phyloP scores from a whole-genome alignment of 2,329 filamentous ascomycete genomes.

The Rhinocladiella similis region DNA sequence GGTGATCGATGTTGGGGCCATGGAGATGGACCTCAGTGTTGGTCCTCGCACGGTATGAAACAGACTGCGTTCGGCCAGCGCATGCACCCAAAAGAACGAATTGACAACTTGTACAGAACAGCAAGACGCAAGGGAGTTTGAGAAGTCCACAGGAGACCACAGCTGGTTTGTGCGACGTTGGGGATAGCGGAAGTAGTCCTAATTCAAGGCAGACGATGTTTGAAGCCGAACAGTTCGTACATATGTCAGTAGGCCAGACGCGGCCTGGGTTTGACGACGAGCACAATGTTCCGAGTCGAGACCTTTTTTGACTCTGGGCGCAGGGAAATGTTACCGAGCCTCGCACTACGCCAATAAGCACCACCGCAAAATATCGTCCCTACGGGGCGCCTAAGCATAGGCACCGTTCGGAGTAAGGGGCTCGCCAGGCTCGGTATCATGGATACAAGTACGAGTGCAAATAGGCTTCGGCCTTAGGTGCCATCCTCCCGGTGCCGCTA shows the following conservation, averaged over 20 bases:
- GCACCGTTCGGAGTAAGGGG: too few relatives aligned
- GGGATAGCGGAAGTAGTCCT: not conserved
- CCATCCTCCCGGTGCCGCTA: too few relatives aligned
- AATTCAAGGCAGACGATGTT: not conserved
- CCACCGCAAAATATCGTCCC: not conserved
- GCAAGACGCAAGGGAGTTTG: too few relatives aligned
- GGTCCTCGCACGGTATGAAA: not conserved
- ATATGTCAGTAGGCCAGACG: not conserved
- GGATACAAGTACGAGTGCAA: too few relatives aligned
- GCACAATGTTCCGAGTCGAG: not conserved
- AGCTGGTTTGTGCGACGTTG: not conserved
- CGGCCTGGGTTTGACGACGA: not conserved
- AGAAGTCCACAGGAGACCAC: too few relatives aligned
- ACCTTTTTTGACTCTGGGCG: not conserved
- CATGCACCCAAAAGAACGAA: not conserved
- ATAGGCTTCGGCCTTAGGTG: too few relatives aligned
- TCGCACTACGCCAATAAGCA: not conserved
- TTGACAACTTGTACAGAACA: too few relatives aligned
- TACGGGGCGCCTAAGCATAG: too few relatives aligned
- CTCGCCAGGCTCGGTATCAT: too few relatives aligned
- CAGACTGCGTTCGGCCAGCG: not conserved
- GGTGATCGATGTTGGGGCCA: conserved; percentile 4
- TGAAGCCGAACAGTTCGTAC: not conserved
- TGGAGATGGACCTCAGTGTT: conserved; percentile 2
- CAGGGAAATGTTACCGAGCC: not conserved